Conservation (phyloP, 495 filamentous ascomycete genomes). For the Penicillium canescens region DNA sequence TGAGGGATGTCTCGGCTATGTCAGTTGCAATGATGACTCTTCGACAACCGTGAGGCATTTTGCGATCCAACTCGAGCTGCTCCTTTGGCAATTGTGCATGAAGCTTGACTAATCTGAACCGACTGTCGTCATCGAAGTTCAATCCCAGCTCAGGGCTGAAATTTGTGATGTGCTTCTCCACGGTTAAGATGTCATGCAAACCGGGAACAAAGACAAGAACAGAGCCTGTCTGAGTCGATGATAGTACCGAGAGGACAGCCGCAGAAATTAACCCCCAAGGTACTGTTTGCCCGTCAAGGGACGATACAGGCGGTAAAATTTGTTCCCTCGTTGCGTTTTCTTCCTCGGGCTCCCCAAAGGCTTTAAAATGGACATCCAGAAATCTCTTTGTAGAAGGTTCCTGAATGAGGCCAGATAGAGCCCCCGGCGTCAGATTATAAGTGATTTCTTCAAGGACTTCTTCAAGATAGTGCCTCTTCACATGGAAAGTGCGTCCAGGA, state of each 20-base stretch:
- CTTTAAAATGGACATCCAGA: slow-evolving; percentile 5
- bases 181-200: slow-evolving; percentile 47
- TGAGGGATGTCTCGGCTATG: slow-evolving; percentile 62
- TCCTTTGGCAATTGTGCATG: slow-evolving; percentile 51
- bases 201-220: slow-evolving; percentile 61
- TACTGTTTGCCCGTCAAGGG: slow-evolving; percentile 44
- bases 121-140: slow-evolving; percentile 43
- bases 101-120: slow-evolving; percentile 50
- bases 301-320: not conserved
- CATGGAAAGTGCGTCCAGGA: slow-evolving; percentile 57
- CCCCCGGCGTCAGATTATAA: slow-evolving; percentile 14
- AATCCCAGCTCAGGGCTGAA: slow-evolving; percentile 30
- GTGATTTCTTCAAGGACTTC: slow-evolving; percentile 44
- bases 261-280: slow-evolving; percentile 48
- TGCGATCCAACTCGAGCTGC: slow-evolving; percentile 47
- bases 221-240: slow-evolving; percentile 49
- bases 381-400: slow-evolving; percentile 12
- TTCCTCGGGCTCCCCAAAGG: not conserved
- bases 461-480: slow-evolving; percentile 53
- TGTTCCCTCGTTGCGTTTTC: not conserved
- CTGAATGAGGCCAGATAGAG: slow-evolving; percentile 24
- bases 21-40: slow-evolving; percentile 61
- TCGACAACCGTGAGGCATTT: slow-evolving; percentile 48
- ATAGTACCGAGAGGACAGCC: slow-evolving; percentile 52
- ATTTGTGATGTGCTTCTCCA: slow-evolving; percentile 31